Evolutionary conservation across 305 asterid genomes (phyloP).

Genomic region (Nicotiana rustica): DNA sequence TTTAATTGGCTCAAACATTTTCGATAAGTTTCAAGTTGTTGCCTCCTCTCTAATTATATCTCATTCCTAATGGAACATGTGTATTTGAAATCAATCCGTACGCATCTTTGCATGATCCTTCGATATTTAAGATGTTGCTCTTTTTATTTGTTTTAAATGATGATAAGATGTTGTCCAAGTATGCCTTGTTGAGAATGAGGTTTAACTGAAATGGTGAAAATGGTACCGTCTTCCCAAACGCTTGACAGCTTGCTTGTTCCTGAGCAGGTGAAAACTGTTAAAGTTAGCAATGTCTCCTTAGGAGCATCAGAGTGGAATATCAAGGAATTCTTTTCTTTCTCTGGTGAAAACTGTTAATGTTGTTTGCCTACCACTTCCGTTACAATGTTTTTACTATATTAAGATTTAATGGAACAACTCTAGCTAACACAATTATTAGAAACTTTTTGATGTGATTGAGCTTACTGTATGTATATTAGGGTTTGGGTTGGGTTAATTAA

Average conservation of each 20-base stretch:
- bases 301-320: constrained; percentile 87
- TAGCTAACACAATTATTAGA: not conserved
- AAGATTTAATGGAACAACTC: not conserved
- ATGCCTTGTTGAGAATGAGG: not conserved
- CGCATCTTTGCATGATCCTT: not conserved
- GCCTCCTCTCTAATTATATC: not conserved
- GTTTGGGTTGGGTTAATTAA: too few species aligned
- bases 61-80: not conserved
- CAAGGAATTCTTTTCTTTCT: constrained; percentile 88
- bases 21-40: not conserved
- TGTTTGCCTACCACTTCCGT: not conserved
- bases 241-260: constrained; percentile 23
- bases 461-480: not conserved
- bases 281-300: constrained; percentile 86
- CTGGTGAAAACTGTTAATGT: constrained; percentile 54
- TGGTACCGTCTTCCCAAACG: not conserved
- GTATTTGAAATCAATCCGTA: not conserved
- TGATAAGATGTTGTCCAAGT: not conserved
- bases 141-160: not conserved
- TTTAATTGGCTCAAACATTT: not conserved
- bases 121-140: not conserved
- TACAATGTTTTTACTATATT: not conserved
- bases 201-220: constrained; percentile 17
- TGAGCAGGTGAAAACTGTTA: constrained; percentile 73
- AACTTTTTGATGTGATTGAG: not conserved